A percentile compares a stretch with the other conserved stretches of the same genome.
These are phyloP conservation scores for Russula ochroleuca DNA, from an alignment of 768 basidiomycete species.

Conservation along the genomic window DNA sequence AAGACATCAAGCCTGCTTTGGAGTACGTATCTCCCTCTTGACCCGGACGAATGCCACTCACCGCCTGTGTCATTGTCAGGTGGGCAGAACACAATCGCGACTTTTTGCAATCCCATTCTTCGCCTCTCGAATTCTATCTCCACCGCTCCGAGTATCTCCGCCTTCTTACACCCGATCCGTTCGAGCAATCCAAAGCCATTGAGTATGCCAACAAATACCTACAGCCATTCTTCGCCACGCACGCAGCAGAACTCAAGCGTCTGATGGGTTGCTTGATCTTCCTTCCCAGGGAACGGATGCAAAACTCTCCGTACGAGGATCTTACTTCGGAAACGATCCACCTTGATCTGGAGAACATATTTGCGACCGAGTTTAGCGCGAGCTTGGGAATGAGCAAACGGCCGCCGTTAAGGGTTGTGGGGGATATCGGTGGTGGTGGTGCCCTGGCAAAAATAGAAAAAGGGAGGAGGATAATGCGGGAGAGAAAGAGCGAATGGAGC, in stretches of 20 bases:
- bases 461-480: slow-evolving; percentile 88
- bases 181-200: slow-evolving; percentile 56
- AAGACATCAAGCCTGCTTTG: slow-evolving; percentile 75
- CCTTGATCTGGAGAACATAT: slow-evolving; percentile 73
- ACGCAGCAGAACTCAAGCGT: slow-evolving; percentile 60
- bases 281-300: slow-evolving; percentile 62
- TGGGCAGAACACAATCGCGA: slow-evolving; percentile 68
- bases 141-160: slow-evolving; percentile 89
- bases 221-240: slow-evolving; percentile 56
- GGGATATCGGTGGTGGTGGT: slow-evolving; percentile 89
- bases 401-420: slow-evolving; percentile 81
- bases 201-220: slow-evolving; percentile 69
- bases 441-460: slow-evolving; percentile 92
- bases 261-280: slow-evolving; percentile 67
- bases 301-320: slow-evolving; percentile 69
- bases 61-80: slow-evolving; percentile 40
- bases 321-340: slow-evolving; percentile 69
- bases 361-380: slow-evolving; percentile 86
- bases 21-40: slow-evolving; percentile 44
- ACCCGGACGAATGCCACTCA: slow-evolving; percentile 9
- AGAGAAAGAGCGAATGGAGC: slow-evolving; percentile 90
- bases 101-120: slow-evolving; percentile 66
- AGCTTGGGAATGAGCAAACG: slow-evolving; percentile 85
- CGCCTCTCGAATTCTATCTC: slow-evolving; percentile 83
- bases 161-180: slow-evolving; percentile 57